Evolutionary conservation across 1,284 basidiomycete species (phyloP), one percentile per base, ranked within the genome.

Genomic region (Microbotryomycetes sp.): DNA sequence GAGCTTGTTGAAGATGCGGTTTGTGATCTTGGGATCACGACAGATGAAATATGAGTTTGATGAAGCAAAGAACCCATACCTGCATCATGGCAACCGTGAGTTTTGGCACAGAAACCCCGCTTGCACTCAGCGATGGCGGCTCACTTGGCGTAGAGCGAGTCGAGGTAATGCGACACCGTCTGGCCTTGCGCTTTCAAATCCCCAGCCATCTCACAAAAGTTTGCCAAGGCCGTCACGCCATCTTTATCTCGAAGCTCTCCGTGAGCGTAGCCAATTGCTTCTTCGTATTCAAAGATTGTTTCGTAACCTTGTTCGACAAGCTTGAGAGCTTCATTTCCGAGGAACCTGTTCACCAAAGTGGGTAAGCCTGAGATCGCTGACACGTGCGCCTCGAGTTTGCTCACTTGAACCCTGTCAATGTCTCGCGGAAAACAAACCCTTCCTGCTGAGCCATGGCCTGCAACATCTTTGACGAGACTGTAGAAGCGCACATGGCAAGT

Each of bases 381-480:
- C 1, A 15, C n/a, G 19, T 30, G 26, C 26, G 30, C 23, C 49
- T 31, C 49, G 19, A n/a, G n/a, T n/a, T n/a, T n/a, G 58, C 60
- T 45, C 50, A 69, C 69, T 74, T 74, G 65, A 74, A 74, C n/a
- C 88, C 89, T 29, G 89, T 92, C 54, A 92, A 76, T 69, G 87
- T 90, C 72, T 92, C 88, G 2, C 81, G 81, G 72, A 89, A 91
- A 66, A 80, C 83, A 77, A 91, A 91, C 0, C 87, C 88, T 71
- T 91, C 89, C 4, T 74, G 73, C 48, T 76, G 72, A 0, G 89
- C 88, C 77, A 92, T 87, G 2, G 82, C 78, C 70, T 86, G 84
- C 14, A 92, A 77, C 86, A 92, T 87, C 75, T 89, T 90, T 3
- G 87, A 90, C 73, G 88, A 90, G 14, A 91, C 89, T 3, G 88